Percentiles rank a stretch among this genome's conserved stretches.
Evolutionary conservation across 805 yeast species (phyloP).

Genomic region (Priceomyces haplophilus): DNA sequence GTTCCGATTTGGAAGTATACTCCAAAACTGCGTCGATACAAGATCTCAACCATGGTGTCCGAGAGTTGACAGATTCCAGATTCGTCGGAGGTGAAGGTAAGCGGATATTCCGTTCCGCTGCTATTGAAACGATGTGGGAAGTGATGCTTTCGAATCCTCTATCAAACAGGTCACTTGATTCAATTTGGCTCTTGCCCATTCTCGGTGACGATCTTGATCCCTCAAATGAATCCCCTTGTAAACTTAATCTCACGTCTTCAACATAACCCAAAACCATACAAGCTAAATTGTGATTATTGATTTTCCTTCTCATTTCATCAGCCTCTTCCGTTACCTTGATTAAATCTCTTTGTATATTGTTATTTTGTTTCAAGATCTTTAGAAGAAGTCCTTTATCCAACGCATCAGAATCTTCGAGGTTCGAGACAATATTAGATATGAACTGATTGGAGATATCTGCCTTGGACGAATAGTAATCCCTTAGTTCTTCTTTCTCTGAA

Average conservation of each 20-base stretch:
- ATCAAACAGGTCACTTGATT: not conserved
- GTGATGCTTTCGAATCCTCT: conserved; percentile 42
- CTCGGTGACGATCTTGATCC: conserved; percentile 8
- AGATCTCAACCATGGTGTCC: conserved; percentile 34
- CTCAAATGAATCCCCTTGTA: conserved; percentile 4
- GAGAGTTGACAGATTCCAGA: conserved; percentile 18
- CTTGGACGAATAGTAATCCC: conserved; percentile 29
- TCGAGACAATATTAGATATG: conserved; percentile 22
- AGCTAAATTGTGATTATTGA: conserved; percentile 43
- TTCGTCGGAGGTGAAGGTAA: conserved; percentile 33
- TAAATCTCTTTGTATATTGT: conserved; percentile 30
- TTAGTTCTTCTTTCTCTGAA: conserved; percentile 28
- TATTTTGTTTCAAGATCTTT: conserved; percentile 32
- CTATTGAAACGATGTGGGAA: conserved; percentile 45
- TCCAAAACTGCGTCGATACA: conserved; percentile 37
- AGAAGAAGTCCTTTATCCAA: conserved; percentile 27
- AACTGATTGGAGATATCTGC: conserved; percentile 33
- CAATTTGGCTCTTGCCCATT: not conserved
- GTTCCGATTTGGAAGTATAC: not conserved
- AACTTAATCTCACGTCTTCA: conserved; percentile 36
- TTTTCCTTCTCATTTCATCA: conserved; percentile 21
- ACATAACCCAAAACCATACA: conserved; percentile 48
- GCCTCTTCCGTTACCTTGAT: conserved; percentile 24
- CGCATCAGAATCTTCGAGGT: conserved; percentile 10
- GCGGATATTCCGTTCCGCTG: conserved; percentile 40